Evolutionary conservation across 352 stramenopile genomes (phyloP).

Genomic region (Thalassiosira exigua): DNA sequence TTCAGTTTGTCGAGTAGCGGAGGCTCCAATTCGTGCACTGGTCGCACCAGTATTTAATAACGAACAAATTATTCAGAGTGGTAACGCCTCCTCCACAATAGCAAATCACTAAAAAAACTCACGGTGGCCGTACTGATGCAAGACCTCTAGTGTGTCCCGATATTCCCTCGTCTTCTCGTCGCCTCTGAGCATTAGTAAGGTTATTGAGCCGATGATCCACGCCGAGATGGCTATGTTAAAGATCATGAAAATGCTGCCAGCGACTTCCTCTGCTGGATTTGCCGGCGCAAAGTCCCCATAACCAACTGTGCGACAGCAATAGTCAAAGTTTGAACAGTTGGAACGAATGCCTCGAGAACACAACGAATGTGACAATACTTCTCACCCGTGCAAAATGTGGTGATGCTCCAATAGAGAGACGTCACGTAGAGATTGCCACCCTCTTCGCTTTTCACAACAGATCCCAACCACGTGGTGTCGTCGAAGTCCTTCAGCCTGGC

Average conservation of each 20-base stretch:
- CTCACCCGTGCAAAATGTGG: conserved; percentile 69
- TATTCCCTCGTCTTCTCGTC: conserved; percentile 72
- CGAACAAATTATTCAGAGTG: no score
- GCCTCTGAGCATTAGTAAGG: conserved; percentile 68
- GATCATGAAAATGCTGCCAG: conserved; percentile 66
- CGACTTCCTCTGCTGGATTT: conserved; percentile 63
- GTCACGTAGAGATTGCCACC: conserved; percentile 62
- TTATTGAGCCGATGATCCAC: conserved; percentile 79
- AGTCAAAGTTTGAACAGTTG: no score
- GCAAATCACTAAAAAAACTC: no score
- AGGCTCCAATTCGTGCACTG: conserved; percentile 70
- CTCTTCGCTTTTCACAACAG: conserved; percentile 37
- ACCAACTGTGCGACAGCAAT: no score
- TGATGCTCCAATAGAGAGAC: conserved; percentile 60
- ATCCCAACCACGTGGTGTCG: conserved; percentile 64
- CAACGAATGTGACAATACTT: conserved; percentile 20
- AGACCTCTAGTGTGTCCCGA: conserved; percentile 58
- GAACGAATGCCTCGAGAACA: not conserved
- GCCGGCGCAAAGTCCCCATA: conserved; percentile 58
- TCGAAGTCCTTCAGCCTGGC: conserved; percentile 54
- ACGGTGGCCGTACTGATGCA: no score
- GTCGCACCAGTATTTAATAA: no score
- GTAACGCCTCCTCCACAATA: no score
- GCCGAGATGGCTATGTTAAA: conserved; percentile 62
- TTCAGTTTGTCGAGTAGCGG: conserved; percentile 51